Evolutionary conservation across 1,139 yeast species (phyloP).

Genomic region (Candida sanyaensis): DNA sequence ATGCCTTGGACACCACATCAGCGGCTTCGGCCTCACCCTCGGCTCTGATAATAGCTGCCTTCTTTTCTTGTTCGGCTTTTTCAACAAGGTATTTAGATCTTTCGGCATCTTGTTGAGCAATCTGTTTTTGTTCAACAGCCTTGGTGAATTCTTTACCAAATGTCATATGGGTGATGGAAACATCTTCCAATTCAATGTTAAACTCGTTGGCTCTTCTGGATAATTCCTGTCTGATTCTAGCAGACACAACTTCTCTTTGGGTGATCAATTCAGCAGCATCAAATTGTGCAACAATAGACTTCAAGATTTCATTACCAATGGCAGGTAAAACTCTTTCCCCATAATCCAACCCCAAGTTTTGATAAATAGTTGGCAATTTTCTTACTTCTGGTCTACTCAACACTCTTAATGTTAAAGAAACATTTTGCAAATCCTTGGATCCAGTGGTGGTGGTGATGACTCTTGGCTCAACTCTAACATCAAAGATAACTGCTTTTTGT

Average conservation of each 20-base stretch:
- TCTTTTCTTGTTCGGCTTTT: conserved; percentile 96
- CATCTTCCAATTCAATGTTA: conserved; percentile 91
- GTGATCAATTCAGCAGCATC: conserved; percentile 98
- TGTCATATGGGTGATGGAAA: conserved; percentile 96
- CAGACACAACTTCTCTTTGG: conserved; percentile 93
- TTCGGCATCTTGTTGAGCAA: conserved; percentile 99
- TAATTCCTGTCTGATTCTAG: conserved; percentile 85
- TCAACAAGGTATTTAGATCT: conserved; percentile 93
- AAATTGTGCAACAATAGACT: conserved; percentile 95
- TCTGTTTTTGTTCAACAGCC: conserved; percentile 98
- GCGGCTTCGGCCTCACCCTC: conserved; percentile 99
- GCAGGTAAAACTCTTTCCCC: conserved; percentile 98
- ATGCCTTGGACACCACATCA: conserved; percentile 90
- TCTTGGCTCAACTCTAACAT: conserved; percentile 89
- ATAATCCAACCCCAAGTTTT: conserved; percentile 88
- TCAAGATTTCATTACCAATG: conserved; percentile 93
- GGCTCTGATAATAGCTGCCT: conserved; percentile 92
- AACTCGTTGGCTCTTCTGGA: conserved; percentile 85
- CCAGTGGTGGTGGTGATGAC: conserved; percentile 95
- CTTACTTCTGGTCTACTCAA: conserved; percentile 91
- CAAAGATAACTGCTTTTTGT: conserved; percentile 86
- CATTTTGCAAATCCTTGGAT: conserved; percentile 95
- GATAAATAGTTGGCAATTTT: conserved; percentile 83
- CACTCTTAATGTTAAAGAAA: conserved; percentile 88
- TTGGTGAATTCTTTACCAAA: conserved; percentile 97